Evolutionary conservation across 345 rosid species (phyloP).

Genomic region (Turnera subulata): DNA sequence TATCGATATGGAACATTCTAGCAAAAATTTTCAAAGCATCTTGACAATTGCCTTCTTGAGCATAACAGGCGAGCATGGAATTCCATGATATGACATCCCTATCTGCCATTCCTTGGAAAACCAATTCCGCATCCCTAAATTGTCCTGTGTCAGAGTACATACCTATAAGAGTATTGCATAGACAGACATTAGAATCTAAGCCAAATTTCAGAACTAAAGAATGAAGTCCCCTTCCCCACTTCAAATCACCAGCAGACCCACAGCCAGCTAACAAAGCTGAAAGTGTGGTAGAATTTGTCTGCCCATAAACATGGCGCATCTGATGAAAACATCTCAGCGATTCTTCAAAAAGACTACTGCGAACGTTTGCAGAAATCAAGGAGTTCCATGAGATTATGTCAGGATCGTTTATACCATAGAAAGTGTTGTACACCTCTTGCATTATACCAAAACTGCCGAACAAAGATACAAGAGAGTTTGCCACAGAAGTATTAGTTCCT

Average conservation of each 20-base stretch:
- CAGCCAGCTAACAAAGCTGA: conserved; percentile 57
- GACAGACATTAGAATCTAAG: conserved; percentile 42
- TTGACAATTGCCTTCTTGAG: conserved; percentile 47
- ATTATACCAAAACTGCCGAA: conserved; percentile 52
- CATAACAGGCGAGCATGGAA: conserved; percentile 63
- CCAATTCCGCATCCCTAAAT: conserved; percentile 49
- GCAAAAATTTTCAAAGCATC: conserved; percentile 47
- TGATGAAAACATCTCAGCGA: conserved; percentile 40
- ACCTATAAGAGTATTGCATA: conserved; percentile 60
- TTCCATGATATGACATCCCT: conserved; percentile 83
- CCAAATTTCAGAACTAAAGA: conserved; percentile 56
- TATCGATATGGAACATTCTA: conserved; percentile 39
- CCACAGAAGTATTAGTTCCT: conserved; percentile 51
- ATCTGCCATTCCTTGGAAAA: conserved; percentile 56
- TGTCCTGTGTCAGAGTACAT: conserved; percentile 72
- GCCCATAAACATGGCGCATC: conserved; percentile 49
- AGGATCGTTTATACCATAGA: conserved; percentile 47
- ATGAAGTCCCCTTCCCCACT: conserved; percentile 75
- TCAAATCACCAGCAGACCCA: conserved; percentile 52
- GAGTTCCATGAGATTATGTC: conserved; percentile 89
- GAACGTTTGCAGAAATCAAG: conserved; percentile 52
- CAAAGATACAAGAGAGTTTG: conserved; percentile 68
- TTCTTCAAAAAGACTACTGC: conserved; percentile 42
- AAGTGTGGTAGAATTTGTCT: conserved; percentile 62
- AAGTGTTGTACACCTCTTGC: conserved; percentile 44